A percentile compares a stretch with the other conserved stretches of the same genome.
Evolutionary conservation across 2,329 filamentous ascomycete species (phyloP).

Genomic region (Truncatella angustata): DNA sequence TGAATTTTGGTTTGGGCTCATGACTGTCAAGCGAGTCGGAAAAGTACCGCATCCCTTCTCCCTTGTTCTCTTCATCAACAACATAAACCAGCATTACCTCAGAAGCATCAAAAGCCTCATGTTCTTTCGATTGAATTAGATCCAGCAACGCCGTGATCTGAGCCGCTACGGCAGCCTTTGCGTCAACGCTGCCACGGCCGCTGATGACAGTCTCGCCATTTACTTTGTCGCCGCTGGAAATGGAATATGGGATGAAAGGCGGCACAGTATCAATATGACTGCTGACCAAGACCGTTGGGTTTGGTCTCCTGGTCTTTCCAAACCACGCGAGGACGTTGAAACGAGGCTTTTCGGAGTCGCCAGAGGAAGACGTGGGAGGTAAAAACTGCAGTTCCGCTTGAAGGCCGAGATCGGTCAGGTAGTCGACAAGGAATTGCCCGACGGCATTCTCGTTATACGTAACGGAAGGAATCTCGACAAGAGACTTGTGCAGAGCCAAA

Average conservation of each 20-base stretch:
- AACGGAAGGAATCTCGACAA: conserved; percentile 74
- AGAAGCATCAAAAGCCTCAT: conserved; percentile 33
- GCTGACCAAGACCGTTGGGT: conserved; percentile 63
- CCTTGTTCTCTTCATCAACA: conserved; percentile 79
- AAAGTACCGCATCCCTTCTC: conserved; percentile 73
- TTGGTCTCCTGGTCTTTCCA: conserved; percentile 41
- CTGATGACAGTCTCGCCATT: conserved; percentile 54
- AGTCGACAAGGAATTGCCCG: conserved; percentile 65
- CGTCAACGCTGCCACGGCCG: conserved; percentile 74
- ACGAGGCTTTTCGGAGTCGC: conserved; percentile 34
- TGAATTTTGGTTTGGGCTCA: conserved; percentile 39
- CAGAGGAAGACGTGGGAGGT: conserved; percentile 29
- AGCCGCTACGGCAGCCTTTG: conserved; percentile 68
- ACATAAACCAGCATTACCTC: conserved; percentile 64
- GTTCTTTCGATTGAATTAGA: conserved; percentile 39
- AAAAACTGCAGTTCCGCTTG: conserved; percentile 41
- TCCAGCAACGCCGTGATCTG: conserved; percentile 68
- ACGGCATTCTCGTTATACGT: conserved; percentile 67
- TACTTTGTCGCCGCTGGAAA: conserved; percentile 41
- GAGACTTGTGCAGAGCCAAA: conserved; percentile 69
- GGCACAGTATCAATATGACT: conserved; percentile 83
- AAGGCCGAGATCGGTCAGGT: conserved; percentile 54
- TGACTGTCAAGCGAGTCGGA: conserved; percentile 32
- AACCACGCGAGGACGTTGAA: conserved; percentile 78
- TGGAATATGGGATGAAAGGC: conserved; percentile 68